These are phyloP conservation scores for Lasiosphaeria ovina DNA, from an alignment of 495 filamentous ascomycete genomes.

Conservation along the genomic window DNA sequence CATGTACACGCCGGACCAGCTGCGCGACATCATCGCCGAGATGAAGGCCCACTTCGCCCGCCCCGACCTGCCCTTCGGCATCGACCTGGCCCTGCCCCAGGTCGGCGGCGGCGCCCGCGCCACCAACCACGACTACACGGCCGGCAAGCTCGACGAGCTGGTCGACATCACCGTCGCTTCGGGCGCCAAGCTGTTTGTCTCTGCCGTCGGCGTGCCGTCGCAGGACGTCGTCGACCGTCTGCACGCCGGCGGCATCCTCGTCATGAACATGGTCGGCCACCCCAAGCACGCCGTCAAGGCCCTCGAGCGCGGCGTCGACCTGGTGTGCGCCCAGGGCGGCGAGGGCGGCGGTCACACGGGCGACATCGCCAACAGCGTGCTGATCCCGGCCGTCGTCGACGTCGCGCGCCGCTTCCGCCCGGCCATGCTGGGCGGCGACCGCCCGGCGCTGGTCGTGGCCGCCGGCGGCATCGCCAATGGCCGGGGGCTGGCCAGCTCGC, in stretches of 20 bases:
- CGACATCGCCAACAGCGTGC: slow-evolving; percentile 66
- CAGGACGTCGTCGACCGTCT: slow-evolving; percentile 63
- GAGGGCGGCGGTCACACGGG: slow-evolving; percentile 81
- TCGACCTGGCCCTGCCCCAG: slow-evolving; percentile 84
- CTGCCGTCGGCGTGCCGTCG: slow-evolving; percentile 79
- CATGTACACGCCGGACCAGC: slow-evolving; percentile 76
- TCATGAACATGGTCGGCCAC: slow-evolving; percentile 96
- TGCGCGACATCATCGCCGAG: slow-evolving; percentile 76
- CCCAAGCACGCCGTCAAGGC: slow-evolving; percentile 87
- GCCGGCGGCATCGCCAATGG: slow-evolving; percentile 75
- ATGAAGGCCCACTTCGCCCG: slow-evolving; percentile 66
- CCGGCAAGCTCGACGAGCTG: slow-evolving; percentile 76
- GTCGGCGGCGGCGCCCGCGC: slow-evolving; percentile 74
- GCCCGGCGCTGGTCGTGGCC: slow-evolving; percentile 65
- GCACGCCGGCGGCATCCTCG: slow-evolving; percentile 69
- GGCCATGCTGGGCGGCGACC: slow-evolving; percentile 41
- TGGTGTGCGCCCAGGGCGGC: slow-evolving; percentile 79
- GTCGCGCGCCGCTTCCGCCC: slow-evolving; percentile 63
- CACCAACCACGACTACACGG: slow-evolving; percentile 91
- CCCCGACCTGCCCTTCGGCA: slow-evolving; percentile 72
- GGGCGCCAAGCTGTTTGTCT: slow-evolving; percentile 77
- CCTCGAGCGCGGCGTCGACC: slow-evolving; percentile 73
- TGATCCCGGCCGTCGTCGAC: slow-evolving; percentile 75
- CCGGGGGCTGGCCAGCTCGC: slow-evolving; percentile 62
- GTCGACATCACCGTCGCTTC: slow-evolving; percentile 76